Base-by-base conservation (phyloP, 2,329 filamentous ascomycete species). In the Ophiostoma montium region DNA sequence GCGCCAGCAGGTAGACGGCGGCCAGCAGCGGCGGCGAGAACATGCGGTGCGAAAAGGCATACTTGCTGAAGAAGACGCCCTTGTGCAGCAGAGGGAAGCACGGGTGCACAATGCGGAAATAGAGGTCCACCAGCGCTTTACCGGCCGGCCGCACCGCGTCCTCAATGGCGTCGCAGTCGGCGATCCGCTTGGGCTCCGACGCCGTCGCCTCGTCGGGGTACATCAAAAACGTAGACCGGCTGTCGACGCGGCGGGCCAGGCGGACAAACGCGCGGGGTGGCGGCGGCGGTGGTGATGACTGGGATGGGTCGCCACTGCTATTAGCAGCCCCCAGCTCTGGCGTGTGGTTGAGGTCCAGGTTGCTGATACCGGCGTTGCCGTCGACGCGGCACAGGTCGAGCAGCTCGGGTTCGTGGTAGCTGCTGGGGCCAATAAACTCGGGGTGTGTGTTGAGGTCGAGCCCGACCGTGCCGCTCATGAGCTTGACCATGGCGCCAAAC, bases 31-130 rank as follows among this genome's bases (percentile, higher is more conserved):
- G 77, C 1, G 86, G 84, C 13, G 84, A 82, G 59, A 90, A 85
- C 56, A 85, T 80, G 50, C 77, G 76, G 57, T 85, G 78, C 41
- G 80, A 81, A 57, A 79, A 75, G 45, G 80, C 77, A 65, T 88
- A 86, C 59, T 86, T 84, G 62, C 89, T 83, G 54, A 85, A 69
- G 56, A 89, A 89, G 50, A 88, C 78, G 52, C 78, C 75, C 65
- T 88, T 88, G 60, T 90, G 83, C 41, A 90, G 73, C 57, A 94
- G 85, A 19, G 86, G 86, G 58, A 88, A 89, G 55, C 75, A 82
- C 0, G 85, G 85, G 62, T 92, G 86, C 27, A 92, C 80, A 53
- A 85, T 75, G 53, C 77, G 74, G 61, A 92, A 92, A 68, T 88
- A 94, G 35, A 92, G 68, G 56, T 88, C 82, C 56, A 94, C 76